phyloP scores from a whole-genome alignment of 1,139 yeast genomes.

The Suhomyces panamericanus region DNA sequence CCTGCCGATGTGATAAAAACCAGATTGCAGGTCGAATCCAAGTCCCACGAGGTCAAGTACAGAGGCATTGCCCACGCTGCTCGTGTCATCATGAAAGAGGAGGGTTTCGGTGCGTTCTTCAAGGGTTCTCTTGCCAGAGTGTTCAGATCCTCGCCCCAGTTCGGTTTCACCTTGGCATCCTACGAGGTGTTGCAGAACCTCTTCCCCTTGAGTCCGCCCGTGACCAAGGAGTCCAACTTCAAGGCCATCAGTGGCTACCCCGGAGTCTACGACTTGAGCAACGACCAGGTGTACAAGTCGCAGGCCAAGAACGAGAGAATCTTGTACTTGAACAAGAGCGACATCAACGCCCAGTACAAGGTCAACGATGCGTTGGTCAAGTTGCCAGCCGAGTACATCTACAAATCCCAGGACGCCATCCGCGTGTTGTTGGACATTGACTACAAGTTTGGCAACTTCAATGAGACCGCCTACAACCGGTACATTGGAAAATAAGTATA shows the following conservation, averaged over 20 bases:
- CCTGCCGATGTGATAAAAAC: constrained; percentile 98
- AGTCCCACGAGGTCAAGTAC: constrained; percentile 75
- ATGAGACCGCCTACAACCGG: constrained; percentile 50
- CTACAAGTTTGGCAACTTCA: constrained; percentile 60
- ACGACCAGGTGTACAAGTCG: constrained; percentile 46
- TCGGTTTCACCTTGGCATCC: constrained; percentile 95
- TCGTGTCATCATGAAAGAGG: constrained; percentile 70
- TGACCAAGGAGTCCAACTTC: constrained; percentile 46
- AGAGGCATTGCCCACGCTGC: constrained; percentile 78
- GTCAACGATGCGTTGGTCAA: constrained; percentile 41
- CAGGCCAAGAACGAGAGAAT: constrained; percentile 37
- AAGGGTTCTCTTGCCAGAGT: constrained; percentile 97
- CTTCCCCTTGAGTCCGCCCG: constrained; percentile 49
- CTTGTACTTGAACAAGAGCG: constrained; percentile 37
- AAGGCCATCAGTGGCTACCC: constrained; percentile 50
- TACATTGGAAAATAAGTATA: constrained; percentile 37
- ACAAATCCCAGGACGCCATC: constrained; percentile 62
- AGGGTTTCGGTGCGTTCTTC: constrained; percentile 77
- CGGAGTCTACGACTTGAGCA: constrained; percentile 48
- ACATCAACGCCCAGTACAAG: constrained; percentile 14
- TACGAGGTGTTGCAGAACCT: constrained; percentile 73
- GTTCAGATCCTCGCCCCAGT: constrained; percentile 93
- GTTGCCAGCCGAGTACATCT: constrained; percentile 52
- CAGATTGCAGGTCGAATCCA: constrained; percentile 84
- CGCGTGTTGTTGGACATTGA: constrained; percentile 63